Evolutionary conservation across 257 asterid species (phyloP).

Genomic region (Salvia miltiorrhiza): DNA sequence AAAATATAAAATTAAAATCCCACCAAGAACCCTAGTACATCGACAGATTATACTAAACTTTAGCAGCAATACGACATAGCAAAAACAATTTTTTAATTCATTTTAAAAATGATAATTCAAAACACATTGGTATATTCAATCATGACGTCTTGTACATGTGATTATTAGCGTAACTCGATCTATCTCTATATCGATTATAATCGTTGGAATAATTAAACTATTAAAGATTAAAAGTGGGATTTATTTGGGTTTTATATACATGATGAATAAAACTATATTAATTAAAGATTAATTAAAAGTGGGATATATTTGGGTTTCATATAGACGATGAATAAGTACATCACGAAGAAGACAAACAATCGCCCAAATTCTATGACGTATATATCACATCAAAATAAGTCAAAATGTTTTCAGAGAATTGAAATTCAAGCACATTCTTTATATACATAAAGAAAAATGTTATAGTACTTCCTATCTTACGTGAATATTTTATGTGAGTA

Average conservation of each 20-base stretch:
- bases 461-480: no score
- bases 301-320: constrained; percentile 34
- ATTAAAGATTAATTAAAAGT: constrained; percentile 17
- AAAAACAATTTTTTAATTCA: background rate
- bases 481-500: no score
- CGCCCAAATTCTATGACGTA: constrained; percentile 36
- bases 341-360: constrained; percentile 37
- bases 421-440: constrained; percentile 31
- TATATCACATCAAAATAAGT: constrained; percentile 24
- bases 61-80: constrained; percentile 23
- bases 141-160: constrained; percentile 23
- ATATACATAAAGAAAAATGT: no score
- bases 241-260: constrained; percentile 34
- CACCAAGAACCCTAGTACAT: constrained; percentile 18
- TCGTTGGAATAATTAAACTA: background rate
- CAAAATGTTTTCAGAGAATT: constrained; percentile 28
- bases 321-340: constrained; percentile 42
- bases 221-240: constrained; percentile 22
- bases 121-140: background rate
- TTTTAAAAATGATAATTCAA: background rate
- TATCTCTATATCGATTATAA: background rate
- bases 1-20: constrained; percentile 13
- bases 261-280: no score
- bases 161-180: background rate
- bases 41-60: constrained; percentile 18